A percentile compares a stretch with the other conserved stretches of the same genome.
Conservation (phyloP, 257 asterid species). For the Sherardia arvensis region DNA sequence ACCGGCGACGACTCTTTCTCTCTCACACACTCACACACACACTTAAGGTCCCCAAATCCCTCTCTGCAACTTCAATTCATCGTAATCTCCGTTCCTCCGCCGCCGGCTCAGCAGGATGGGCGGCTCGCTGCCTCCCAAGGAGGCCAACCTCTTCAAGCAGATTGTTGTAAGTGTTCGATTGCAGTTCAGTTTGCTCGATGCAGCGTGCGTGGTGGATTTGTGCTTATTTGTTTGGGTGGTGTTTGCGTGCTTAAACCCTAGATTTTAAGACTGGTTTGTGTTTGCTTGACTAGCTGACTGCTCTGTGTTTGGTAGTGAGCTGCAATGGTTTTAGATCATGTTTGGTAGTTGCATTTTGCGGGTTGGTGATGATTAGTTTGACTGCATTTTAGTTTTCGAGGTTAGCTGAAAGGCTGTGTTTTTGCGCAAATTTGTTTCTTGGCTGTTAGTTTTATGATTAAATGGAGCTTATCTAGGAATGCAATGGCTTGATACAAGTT, state of each 20-base stretch:
- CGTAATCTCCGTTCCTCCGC: constrained; percentile 12
- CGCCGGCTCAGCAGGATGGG: constrained; percentile 42
- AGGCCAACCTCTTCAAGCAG: constrained; percentile 96
- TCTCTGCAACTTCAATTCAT: constrained; percentile 3
- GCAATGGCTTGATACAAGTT: background rate
- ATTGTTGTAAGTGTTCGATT: constrained; percentile 70
- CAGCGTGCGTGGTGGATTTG: background rate
- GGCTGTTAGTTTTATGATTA: no score
- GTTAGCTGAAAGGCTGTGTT: background rate
- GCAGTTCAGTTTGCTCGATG: constrained; percentile 12
- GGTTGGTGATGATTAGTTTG: background rate
- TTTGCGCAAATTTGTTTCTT: background rate
- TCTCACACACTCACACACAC: background rate
- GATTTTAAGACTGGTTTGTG: constrained; percentile 1
- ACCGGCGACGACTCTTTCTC: constrained; percentile 6
- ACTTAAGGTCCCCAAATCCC: background rate
- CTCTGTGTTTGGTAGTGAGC: background rate
- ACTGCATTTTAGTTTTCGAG: background rate
- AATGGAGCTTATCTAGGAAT: background rate
- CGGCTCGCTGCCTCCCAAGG: constrained; percentile 90
- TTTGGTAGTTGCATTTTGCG: background rate
- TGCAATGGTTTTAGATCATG: constrained; percentile 1
- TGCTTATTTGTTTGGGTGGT: background rate
- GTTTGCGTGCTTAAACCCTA: constrained; percentile 18
- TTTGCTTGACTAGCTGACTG: background rate